Conservation (phyloP, 306 rosid genomes). For the Lathyrus tuberosus region DNA sequence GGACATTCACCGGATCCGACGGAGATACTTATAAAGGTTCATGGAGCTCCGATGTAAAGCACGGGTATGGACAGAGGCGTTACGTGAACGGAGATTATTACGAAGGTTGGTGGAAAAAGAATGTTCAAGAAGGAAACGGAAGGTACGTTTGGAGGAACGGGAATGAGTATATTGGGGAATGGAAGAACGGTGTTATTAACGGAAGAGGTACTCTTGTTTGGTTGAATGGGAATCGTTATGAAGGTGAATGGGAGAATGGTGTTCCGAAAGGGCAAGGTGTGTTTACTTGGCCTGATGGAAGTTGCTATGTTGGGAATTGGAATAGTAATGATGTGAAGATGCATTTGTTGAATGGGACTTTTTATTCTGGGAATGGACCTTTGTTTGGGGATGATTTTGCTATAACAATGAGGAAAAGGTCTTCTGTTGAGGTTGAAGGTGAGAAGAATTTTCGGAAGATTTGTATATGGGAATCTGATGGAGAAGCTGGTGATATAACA, state of each 20-base stretch:
- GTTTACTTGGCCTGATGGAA: conserved; percentile 81
- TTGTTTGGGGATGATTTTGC: conserved; percentile 46
- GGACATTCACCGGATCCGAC: conserved; percentile 80
- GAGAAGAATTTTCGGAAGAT: conserved; percentile 72
- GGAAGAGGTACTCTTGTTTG: conserved; percentile 77
- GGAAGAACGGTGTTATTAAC: conserved; percentile 80
- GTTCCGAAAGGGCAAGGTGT: conserved; percentile 81
- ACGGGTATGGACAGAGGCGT: conserved; percentile 74
- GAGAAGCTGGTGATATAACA: conserved; percentile 95
- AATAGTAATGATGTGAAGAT: conserved; percentile 65
- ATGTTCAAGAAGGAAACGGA: conserved; percentile 82
- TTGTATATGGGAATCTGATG: conserved; percentile 95
- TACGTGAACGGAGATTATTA: conserved; percentile 84
- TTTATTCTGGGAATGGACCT: conserved; percentile 54
- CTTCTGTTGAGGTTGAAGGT: conserved; percentile 52
- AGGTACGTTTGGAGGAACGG: conserved; percentile 90
- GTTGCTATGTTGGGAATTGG: conserved; percentile 77
- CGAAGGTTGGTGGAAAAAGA: conserved; percentile 80
- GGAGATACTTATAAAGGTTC: conserved; percentile 79
- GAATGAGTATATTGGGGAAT: conserved; percentile 80
- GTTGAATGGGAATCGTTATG: conserved; percentile 85
- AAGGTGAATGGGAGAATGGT: conserved; percentile 89
- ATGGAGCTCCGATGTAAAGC: conserved; percentile 77
- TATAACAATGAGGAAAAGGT: conserved; percentile 66
- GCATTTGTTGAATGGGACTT: conserved; percentile 62